Conservation (phyloP, 2,329 filamentous ascomycete genomes). For the Tricladium varicosporioides region DNA sequence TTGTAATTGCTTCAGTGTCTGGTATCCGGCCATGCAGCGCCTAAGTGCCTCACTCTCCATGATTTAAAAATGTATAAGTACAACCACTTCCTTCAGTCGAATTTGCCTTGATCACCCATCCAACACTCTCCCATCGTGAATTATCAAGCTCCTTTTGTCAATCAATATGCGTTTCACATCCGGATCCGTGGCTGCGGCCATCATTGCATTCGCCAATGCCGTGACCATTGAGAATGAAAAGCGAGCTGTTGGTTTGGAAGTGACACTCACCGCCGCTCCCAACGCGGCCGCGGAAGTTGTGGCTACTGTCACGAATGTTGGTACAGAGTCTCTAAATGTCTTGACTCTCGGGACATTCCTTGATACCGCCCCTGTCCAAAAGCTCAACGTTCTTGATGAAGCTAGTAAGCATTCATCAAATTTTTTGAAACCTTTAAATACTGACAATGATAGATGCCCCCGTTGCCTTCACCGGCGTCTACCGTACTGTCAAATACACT, state of each 20-base stretch:
- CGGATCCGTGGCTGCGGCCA: slow-evolving; percentile 14
- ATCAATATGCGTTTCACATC: slow-evolving; percentile 30
- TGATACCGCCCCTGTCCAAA: slow-evolving; percentile 41
- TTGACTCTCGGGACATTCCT: slow-evolving; percentile 41
- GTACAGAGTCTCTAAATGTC: slow-evolving; percentile 37
- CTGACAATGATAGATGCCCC: slow-evolving; percentile 36
- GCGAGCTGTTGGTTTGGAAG: slow-evolving; percentile 20
- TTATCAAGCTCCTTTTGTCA: neutral
- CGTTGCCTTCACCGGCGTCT: slow-evolving; percentile 42
- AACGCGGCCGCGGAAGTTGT: slow-evolving; percentile 38
- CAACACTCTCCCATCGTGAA: slow-evolving; percentile 7
- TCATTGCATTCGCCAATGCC: slow-evolving; percentile 15
- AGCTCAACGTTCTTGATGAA: slow-evolving; percentile 36
- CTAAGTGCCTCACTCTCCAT: neutral
- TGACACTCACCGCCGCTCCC: slow-evolving; percentile 30
- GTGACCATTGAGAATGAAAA: slow-evolving; percentile 19
- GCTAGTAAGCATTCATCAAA: slow-evolving; percentile 23
- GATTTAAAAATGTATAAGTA: neutral
- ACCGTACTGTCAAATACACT: slow-evolving; percentile 37
- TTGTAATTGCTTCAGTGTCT: neutral
- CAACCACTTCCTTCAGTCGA: neutral
- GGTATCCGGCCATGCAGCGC: neutral
- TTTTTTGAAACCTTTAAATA: slow-evolving; percentile 18
- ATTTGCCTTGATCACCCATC: neutral
- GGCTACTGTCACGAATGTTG: slow-evolving; percentile 41